These are phyloP conservation scores for Exidia glandulosa DNA, from an alignment of 768 basidiomycete species.

Conservation along the genomic window DNA sequence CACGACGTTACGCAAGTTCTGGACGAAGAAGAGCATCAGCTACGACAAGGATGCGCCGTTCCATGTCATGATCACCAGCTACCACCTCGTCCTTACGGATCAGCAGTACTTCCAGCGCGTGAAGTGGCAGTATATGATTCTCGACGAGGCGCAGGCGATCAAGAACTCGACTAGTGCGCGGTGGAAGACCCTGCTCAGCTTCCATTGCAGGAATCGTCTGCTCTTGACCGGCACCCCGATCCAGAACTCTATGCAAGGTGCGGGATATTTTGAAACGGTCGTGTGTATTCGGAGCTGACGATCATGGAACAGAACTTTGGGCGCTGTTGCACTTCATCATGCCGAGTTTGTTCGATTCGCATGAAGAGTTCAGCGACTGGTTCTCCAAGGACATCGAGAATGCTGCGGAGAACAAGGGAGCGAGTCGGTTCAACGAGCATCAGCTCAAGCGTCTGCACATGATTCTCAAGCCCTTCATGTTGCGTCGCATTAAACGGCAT, in stretches of 20 bases:
- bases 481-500: slow-evolving; percentile 91
- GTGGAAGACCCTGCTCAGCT: slow-evolving; percentile 94
- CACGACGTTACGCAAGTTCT: slow-evolving; percentile 87
- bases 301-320: slow-evolving; percentile 67
- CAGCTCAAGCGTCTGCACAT: slow-evolving; percentile 92
- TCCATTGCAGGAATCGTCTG: slow-evolving; percentile 91
- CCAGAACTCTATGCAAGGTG: slow-evolving; percentile 99
- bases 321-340: slow-evolving; percentile 98
- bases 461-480: slow-evolving; percentile 99
- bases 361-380: slow-evolving; percentile 99
- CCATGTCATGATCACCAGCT: slow-evolving; percentile 93
- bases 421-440: slow-evolving; percentile 85
- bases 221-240: slow-evolving; percentile 96
- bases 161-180: slow-evolving; percentile 93
- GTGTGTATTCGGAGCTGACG: background rate
- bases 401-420: slow-evolving; percentile 76
- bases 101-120: slow-evolving; percentile 96
- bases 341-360: slow-evolving; percentile 97
- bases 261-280: slow-evolving; percentile 8
- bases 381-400: slow-evolving; percentile 99
- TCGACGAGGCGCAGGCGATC: slow-evolving; percentile 99
- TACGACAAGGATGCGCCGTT: slow-evolving; percentile 94
- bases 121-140: slow-evolving; percentile 99
- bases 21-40: slow-evolving; percentile 95
- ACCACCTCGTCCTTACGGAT: slow-evolving; percentile 93